Conservation (phyloP, 139 green algal genomes). For the Axilococcus clingmanii region DNA sequence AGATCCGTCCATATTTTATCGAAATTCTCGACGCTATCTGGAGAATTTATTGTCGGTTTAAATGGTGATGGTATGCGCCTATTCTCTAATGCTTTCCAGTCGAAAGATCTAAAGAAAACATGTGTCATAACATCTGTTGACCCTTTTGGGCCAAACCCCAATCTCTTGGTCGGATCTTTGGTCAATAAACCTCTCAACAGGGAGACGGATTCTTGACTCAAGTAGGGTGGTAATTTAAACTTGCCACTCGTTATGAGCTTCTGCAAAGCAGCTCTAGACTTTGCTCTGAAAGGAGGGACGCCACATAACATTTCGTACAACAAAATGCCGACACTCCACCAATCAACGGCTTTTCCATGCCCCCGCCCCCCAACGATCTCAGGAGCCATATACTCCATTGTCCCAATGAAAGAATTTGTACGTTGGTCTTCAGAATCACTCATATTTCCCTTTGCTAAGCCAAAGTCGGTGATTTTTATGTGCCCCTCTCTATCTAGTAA, state of each 20-base stretch:
- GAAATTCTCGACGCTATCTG: constrained; percentile 68
- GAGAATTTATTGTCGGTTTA: constrained; percentile 39
- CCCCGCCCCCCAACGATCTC: constrained; percentile 81
- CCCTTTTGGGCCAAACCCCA: constrained; percentile 66
- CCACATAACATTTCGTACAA: constrained; percentile 97
- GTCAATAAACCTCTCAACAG: constrained; percentile 69
- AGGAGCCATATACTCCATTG: constrained; percentile 82
- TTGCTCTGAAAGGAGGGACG: constrained; percentile 79
- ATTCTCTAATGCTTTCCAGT: constrained; percentile 73
- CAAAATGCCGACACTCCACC: constrained; percentile 92
- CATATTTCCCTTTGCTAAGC: constrained; percentile 78
- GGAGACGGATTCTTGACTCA: constrained; percentile 30
- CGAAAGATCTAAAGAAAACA: constrained; percentile 81
- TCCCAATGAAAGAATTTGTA: constrained; percentile 92
- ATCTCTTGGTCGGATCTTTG: constrained; percentile 68
- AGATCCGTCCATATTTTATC: constrained; percentile 75
- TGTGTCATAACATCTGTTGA: constrained; percentile 47
- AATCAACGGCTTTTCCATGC: constrained; percentile 87
- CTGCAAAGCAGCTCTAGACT: constrained; percentile 76
- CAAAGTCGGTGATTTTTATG: constrained; percentile 75
- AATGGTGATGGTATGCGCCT: constrained; percentile 74
- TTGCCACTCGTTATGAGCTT: constrained; percentile 70
- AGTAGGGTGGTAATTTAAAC: constrained; percentile 65
- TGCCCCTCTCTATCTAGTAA: constrained; percentile 90
- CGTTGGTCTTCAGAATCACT: constrained; percentile 29